Evolutionary conservation across 2,329 filamentous ascomycete species (phyloP).

Genomic region (Fusarium compactum): DNA sequence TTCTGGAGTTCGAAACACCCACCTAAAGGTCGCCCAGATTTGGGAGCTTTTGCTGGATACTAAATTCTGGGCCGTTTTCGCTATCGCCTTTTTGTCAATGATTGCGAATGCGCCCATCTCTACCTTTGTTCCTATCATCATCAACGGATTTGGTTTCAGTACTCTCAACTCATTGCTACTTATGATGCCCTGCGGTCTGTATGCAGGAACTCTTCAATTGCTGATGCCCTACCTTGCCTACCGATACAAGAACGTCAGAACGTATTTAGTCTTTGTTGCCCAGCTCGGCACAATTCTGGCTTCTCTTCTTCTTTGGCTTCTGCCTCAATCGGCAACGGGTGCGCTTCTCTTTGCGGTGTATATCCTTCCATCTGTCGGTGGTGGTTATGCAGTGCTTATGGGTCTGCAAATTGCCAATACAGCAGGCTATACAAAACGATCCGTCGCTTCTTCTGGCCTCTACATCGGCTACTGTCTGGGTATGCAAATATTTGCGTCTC

Average conservation of each 20-base stretch:
- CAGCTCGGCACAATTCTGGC: slow-evolving; percentile 56
- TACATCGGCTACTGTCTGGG: slow-evolving; percentile 65
- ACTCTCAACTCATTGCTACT: slow-evolving; percentile 58
- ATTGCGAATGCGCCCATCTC: slow-evolving; percentile 60
- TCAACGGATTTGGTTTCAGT: slow-evolving; percentile 59
- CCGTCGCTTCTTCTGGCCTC: slow-evolving; percentile 60
- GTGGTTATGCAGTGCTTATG: slow-evolving; percentile 62
- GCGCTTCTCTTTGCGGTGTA: slow-evolving; percentile 62
- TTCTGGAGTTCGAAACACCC: slow-evolving; percentile 57
- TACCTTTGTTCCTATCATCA: slow-evolving; percentile 60
- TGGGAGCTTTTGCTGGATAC: slow-evolving; percentile 51
- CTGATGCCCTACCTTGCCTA: slow-evolving; percentile 56
- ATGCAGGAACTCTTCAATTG: slow-evolving; percentile 54
- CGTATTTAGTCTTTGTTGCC: slow-evolving; percentile 56
- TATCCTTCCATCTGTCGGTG: slow-evolving; percentile 59
- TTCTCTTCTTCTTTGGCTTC: slow-evolving; percentile 34
- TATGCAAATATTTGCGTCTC: background rate
- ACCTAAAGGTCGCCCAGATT: slow-evolving; percentile 59
- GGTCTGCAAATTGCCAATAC: slow-evolving; percentile 59
- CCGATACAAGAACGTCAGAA: slow-evolving; percentile 50
- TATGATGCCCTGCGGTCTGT: slow-evolving; percentile 51
- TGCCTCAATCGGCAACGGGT: slow-evolving; percentile 46
- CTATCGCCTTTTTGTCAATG: slow-evolving; percentile 53
- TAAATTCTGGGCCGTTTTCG: slow-evolving; percentile 57
- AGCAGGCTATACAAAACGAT: slow-evolving; percentile 64